Conservation (phyloP, 108 stramenopile genomes). For the Discostella stelligeroides region DNA sequence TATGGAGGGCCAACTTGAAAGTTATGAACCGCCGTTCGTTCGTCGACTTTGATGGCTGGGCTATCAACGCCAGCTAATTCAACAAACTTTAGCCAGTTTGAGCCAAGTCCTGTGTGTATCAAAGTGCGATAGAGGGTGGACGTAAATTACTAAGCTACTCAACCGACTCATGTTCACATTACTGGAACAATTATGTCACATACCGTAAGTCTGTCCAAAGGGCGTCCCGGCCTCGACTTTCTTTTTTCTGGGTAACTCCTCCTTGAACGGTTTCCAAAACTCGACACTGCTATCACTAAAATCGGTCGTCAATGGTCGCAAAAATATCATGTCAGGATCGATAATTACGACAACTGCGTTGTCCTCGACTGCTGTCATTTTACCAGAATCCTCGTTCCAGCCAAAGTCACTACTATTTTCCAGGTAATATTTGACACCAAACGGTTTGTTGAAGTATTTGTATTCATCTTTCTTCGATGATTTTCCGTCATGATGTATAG, state of each 20-base stretch:
- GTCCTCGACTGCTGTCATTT: slow-evolving; percentile 35
- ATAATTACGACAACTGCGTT: slow-evolving; percentile 80
- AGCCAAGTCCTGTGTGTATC: slow-evolving; percentile 41
- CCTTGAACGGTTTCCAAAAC: slow-evolving; percentile 47
- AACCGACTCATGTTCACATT: neutral
- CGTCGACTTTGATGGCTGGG: slow-evolving; percentile 39
- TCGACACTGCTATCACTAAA: slow-evolving; percentile 49
- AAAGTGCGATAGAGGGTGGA: neutral
- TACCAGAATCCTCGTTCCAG: slow-evolving; percentile 39
- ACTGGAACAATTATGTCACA: neutral
- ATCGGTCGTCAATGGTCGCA: slow-evolving; percentile 72
- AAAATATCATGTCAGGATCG: slow-evolving; percentile 95
- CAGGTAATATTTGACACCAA: slow-evolving; percentile 84
- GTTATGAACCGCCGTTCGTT: slow-evolving; percentile 51
- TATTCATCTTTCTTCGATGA: slow-evolving; percentile 55
- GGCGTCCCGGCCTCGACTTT: slow-evolving; percentile 63
- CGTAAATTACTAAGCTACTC: no score
- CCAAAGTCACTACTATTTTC: slow-evolving; percentile 55
- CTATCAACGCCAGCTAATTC: slow-evolving; percentile 62
- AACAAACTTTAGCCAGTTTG: slow-evolving; percentile 65
- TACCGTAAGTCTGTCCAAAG: slow-evolving; percentile 82
- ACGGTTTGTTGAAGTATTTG: slow-evolving; percentile 92
- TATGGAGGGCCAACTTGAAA: slow-evolving; percentile 95
- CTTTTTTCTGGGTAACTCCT: slow-evolving; percentile 30
- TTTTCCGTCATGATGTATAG: slow-evolving; percentile 47